Percentiles rank a stretch among this genome's conserved stretches.
These are phyloP conservation scores for Ganoderma lingzhi DNA, from an alignment of 1,284 basidiomycete species.

Conservation along the genomic window DNA sequence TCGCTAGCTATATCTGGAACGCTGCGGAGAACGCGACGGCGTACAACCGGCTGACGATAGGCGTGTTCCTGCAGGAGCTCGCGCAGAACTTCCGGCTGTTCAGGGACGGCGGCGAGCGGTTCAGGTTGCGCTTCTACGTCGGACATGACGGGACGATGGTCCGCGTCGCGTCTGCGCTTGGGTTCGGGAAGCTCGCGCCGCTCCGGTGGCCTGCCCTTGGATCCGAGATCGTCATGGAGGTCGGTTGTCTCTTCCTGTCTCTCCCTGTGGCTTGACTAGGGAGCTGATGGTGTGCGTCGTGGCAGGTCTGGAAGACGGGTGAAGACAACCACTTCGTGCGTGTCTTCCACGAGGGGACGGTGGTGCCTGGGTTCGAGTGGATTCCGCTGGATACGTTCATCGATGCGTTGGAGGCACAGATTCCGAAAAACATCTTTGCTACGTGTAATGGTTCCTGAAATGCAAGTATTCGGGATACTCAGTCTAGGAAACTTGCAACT, in stretches of 20 bases:
- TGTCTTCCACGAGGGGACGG: conserved; percentile 55
- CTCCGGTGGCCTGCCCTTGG: conserved; percentile 61
- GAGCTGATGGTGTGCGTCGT: background rate
- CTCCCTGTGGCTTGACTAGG: background rate
- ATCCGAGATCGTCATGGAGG: conserved; percentile 60
- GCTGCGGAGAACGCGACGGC: conserved; percentile 50
- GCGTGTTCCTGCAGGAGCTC: conserved; percentile 46
- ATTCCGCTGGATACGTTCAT: conserved; percentile 48
- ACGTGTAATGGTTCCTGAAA: conserved; percentile 33
- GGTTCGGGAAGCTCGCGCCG: conserved; percentile 46
- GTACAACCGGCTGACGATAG: conserved; percentile 58
- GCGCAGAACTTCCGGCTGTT: conserved; percentile 44
- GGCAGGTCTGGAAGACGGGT: conserved; percentile 51
- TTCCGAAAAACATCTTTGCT: conserved; percentile 48
- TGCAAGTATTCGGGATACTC: background rate
- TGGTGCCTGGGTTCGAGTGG: conserved; percentile 50
- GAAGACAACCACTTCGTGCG: conserved; percentile 48
- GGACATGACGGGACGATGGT: conserved; percentile 63
- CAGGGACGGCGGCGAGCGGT: conserved; percentile 43
- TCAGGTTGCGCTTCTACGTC: conserved; percentile 54
- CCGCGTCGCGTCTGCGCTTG: conserved; percentile 55
- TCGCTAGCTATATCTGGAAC: conserved; percentile 59
- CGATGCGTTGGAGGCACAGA: conserved; percentile 43
- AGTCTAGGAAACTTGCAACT: background rate
- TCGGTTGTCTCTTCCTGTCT: conserved; percentile 31